Evolutionary conservation across 2,329 filamentous ascomycete species (phyloP).

Genomic region (Geosmithia morbida): DNA sequence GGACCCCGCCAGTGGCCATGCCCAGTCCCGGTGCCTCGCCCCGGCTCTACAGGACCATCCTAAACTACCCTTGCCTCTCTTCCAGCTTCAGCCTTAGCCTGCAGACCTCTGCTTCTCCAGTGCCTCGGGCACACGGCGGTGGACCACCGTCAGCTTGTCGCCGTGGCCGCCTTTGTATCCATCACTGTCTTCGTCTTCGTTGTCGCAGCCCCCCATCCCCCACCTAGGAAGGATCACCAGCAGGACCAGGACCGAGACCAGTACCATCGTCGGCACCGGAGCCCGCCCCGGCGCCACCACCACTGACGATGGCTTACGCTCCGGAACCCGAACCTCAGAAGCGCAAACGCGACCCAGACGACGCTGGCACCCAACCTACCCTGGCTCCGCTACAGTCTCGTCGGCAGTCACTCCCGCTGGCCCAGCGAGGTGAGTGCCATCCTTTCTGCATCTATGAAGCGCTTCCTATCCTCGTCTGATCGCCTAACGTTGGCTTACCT

Average conservation of each 20-base stretch:
- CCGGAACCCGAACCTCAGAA: constrained; percentile 25
- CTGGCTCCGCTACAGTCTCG: background rate
- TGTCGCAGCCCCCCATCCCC: background rate
- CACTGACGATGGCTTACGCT: background rate
- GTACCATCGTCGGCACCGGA: background rate
- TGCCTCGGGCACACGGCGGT: background rate
- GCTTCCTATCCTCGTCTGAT: background rate
- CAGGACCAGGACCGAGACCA: background rate
- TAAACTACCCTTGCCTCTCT: background rate
- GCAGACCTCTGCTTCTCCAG: background rate
- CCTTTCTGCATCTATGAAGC: constrained; percentile 1
- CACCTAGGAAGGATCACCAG: background rate
- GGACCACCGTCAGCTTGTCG: background rate
- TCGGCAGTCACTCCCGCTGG: background rate
- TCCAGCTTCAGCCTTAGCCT: background rate
- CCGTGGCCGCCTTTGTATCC: background rate
- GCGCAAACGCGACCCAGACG: constrained; percentile 32
- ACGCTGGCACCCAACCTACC: constrained; percentile 19
- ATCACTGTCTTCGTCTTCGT: too few species aligned
- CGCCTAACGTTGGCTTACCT: background rate
- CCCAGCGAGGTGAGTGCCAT: constrained; percentile 6
- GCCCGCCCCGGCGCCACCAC: background rate
- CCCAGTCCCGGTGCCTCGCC: background rate
- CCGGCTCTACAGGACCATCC: background rate
- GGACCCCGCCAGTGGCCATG: background rate